phyloP scores from a whole-genome alignment of 2,329 filamentous ascomycete species.

The Ophiostoma triangulosporum region DNA sequence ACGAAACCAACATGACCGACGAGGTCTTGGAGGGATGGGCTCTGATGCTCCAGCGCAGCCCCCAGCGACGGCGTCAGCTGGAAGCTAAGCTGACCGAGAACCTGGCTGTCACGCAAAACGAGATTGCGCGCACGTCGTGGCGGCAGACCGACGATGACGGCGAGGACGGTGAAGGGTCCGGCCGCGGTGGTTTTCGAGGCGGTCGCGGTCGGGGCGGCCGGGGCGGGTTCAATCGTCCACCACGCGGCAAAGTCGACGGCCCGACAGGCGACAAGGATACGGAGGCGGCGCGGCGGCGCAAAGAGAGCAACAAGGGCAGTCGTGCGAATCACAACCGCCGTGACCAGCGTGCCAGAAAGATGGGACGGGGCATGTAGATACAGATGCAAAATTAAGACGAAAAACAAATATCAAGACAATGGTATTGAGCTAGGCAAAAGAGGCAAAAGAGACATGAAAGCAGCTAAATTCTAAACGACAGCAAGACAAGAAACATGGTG shows the following conservation, averaged over 20 bases:
- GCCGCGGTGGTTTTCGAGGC: slow-evolving; percentile 24
- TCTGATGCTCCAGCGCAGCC: slow-evolving; percentile 66
- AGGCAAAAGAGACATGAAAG: background rate
- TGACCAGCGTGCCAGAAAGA: slow-evolving; percentile 53
- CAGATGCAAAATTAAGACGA: background rate
- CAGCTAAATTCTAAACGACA: too few species aligned
- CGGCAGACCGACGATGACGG: slow-evolving; percentile 24
- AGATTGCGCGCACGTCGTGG: slow-evolving; percentile 55
- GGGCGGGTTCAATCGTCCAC: slow-evolving; percentile 32
- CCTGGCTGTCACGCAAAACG: slow-evolving; percentile 52
- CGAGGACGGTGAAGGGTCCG: slow-evolving; percentile 15
- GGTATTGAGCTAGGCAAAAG: background rate
- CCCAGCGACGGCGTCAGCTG: slow-evolving; percentile 52
- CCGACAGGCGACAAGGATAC: slow-evolving; percentile 57
- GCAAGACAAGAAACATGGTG: background rate
- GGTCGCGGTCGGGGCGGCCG: slow-evolving; percentile 33
- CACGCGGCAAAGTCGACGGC: slow-evolving; percentile 47
- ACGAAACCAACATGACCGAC: slow-evolving; percentile 78
- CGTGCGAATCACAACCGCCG: slow-evolving; percentile 78
- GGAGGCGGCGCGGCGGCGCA: slow-evolving; percentile 55
- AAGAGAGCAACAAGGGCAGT: slow-evolving; percentile 71
- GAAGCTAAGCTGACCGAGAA: slow-evolving; percentile 42
- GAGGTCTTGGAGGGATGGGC: slow-evolving; percentile 92
- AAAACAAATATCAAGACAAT: background rate
- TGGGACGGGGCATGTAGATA: slow-evolving; percentile 39